These are phyloP conservation scores for Orbilia ellipsospora DNA, from an alignment of 2,329 filamentous ascomycete species.

Conservation along the genomic window DNA sequence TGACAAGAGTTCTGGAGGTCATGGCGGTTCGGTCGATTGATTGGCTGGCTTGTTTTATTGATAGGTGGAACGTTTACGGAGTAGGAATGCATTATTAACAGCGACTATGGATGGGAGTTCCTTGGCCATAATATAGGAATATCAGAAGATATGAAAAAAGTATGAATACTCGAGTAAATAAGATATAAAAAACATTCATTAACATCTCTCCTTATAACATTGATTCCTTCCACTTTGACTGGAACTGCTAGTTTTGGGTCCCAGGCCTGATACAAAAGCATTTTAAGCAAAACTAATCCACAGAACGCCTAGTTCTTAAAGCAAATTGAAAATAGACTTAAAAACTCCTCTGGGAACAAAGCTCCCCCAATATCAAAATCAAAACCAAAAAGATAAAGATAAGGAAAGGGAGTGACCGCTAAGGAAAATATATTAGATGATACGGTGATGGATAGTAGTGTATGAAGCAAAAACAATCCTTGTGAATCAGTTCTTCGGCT, in stretches of 20 bases:
- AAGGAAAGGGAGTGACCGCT: conserved; percentile 7
- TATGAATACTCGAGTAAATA: no score
- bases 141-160: no score
- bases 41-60: no score
- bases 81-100: not conserved
- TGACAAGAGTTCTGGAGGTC: no score
- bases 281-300: not conserved
- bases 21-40: no score
- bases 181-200: no score
- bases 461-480: not conserved
- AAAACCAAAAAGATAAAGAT: not conserved
- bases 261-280: not conserved
- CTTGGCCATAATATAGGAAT: no score
- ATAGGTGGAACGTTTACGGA: no score
- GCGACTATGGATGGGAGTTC: not conserved
- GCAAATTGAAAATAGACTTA: no score
- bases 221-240: no score
- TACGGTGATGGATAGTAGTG: no score
- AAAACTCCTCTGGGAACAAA: conserved; percentile 1
- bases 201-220: no score
- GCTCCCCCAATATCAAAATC: not conserved
- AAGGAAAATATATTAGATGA: not conserved
- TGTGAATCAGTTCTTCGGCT: conserved; percentile 30
- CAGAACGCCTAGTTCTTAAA: conserved; percentile 24
- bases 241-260: not conserved